A percentile compares a stretch with the other conserved stretches of the same genome.
phyloP scores from a whole-genome alignment of 495 filamentous ascomycete species.

The Penicillium egyptiacum region DNA sequence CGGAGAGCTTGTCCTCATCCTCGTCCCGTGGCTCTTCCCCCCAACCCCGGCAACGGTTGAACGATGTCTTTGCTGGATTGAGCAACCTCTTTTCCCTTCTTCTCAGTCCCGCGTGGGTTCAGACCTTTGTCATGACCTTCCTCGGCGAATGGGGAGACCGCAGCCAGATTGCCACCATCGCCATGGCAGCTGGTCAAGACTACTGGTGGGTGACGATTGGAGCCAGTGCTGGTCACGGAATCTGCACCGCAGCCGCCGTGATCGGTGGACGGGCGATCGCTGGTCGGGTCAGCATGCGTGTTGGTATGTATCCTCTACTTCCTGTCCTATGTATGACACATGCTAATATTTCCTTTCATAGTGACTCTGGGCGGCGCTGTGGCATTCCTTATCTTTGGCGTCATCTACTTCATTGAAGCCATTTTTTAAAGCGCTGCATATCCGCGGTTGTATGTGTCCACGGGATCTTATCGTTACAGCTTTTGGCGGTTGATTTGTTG shows the following conservation, averaged over 20 bases:
- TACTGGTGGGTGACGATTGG: conserved; percentile 99
- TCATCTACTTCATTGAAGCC: conserved; percentile 87
- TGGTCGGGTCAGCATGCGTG: conserved; percentile 89
- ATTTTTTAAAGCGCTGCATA: conserved; percentile 49
- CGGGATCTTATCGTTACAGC: conserved; percentile 7
- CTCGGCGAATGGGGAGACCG: conserved; percentile 97
- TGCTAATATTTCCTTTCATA: conserved; percentile 38
- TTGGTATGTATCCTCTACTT: conserved; percentile 67
- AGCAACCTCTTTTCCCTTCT: conserved; percentile 86
- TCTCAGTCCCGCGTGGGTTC: conserved; percentile 94
- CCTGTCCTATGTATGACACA: background rate
- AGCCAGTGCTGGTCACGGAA: conserved; percentile 79
- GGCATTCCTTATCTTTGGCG: conserved; percentile 85
- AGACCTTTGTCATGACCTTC: conserved; percentile 99
- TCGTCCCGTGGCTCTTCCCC: conserved; percentile 61
- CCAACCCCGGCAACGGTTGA: conserved; percentile 36
- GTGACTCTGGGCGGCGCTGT: conserved; percentile 93
- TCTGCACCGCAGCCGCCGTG: conserved; percentile 92
- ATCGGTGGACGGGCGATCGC: conserved; percentile 90
- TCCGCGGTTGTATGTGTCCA: conserved; percentile 15
- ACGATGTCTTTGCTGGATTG: conserved; percentile 58
- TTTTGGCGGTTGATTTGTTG: conserved; percentile 15
- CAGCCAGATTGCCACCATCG: conserved; percentile 97
- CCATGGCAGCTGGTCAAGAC: conserved; percentile 97
- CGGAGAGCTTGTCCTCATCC: conserved; percentile 54